Evolutionary conservation across 2,329 filamentous ascomycete species (phyloP).

Genomic region (Tetracladium maxilliforme): DNA sequence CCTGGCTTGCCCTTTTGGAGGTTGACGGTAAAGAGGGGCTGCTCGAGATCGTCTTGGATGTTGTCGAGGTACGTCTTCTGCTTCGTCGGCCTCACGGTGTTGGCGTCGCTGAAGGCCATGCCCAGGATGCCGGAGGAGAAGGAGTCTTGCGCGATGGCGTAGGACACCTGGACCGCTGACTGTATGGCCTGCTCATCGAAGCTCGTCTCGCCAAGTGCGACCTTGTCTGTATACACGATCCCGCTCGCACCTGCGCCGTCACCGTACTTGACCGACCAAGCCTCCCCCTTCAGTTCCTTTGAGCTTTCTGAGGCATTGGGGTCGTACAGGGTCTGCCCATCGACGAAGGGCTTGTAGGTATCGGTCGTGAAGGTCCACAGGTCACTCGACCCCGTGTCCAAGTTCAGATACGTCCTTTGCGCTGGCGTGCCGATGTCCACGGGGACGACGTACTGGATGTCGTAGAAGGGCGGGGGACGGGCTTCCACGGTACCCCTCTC

Average conservation of each 20-base stretch:
- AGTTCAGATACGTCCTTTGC: slow-evolving; percentile 15
- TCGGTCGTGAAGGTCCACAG: slow-evolving; percentile 19
- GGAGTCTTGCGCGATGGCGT: slow-evolving; percentile 17
- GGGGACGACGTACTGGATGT: slow-evolving; percentile 12
- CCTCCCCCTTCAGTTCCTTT: slow-evolving; percentile 11
- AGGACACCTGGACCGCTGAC: slow-evolving; percentile 15
- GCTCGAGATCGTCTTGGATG: slow-evolving; percentile 11
- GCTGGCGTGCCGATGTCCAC: slow-evolving; percentile 12
- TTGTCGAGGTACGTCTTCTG: slow-evolving; percentile 20
- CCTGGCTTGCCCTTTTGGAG: slow-evolving; percentile 30
- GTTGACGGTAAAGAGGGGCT: slow-evolving; percentile 42
- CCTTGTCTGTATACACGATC: slow-evolving; percentile 17
- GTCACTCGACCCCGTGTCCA: slow-evolving; percentile 17
- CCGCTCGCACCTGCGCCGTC: slow-evolving; percentile 21
- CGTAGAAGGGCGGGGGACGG: slow-evolving; percentile 6
- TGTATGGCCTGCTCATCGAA: slow-evolving; percentile 16
- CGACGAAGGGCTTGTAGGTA: slow-evolving; percentile 11
- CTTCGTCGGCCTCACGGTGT: slow-evolving; percentile 15
- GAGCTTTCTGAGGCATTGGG: slow-evolving; percentile 13
- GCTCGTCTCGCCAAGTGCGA: slow-evolving; percentile 16
- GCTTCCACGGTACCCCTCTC: too few relatives aligned
- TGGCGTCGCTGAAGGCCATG: slow-evolving; percentile 28
- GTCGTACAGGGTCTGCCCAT: slow-evolving; percentile 15
- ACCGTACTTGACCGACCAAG: slow-evolving; percentile 17
- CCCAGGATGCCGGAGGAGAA: slow-evolving; percentile 44